Evolutionary conservation across 2,329 filamentous ascomycete genomes (phyloP).

Genomic region (Fusarium illudens): DNA sequence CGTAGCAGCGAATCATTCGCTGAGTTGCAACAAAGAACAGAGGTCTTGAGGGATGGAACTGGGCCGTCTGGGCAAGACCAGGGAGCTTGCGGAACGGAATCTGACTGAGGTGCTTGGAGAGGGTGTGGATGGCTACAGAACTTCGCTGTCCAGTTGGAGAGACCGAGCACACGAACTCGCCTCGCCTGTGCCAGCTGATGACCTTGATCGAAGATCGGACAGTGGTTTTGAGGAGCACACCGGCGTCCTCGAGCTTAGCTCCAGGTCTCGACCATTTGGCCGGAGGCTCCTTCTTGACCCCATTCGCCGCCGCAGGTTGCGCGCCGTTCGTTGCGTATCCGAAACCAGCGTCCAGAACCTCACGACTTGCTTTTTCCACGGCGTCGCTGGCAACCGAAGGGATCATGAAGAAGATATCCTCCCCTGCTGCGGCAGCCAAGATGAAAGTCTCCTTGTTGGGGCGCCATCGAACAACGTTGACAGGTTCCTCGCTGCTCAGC

Average conservation of each 20-base stretch:
- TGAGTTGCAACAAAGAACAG: constrained; percentile 97
- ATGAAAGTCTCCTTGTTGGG: constrained; percentile 83
- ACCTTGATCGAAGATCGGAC: constrained; percentile 85
- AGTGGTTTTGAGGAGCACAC: constrained; percentile 82
- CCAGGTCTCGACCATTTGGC: constrained; percentile 87
- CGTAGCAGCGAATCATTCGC: constrained; percentile 91
- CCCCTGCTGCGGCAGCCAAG: constrained; percentile 83
- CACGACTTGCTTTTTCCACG: constrained; percentile 76
- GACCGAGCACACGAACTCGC: constrained; percentile 93
- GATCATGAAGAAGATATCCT: constrained; percentile 85
- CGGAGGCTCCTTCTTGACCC: constrained; percentile 75
- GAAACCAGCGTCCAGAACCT: constrained; percentile 87
- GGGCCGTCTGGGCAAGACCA: constrained; percentile 83
- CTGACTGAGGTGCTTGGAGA: constrained; percentile 94
- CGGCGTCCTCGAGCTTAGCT: constrained; percentile 74
- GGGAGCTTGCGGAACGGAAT: constrained; percentile 85
- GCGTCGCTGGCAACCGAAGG: constrained; percentile 78
- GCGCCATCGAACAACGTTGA: constrained; percentile 90
- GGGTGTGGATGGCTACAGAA: constrained; percentile 91
- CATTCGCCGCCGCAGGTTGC: constrained; percentile 61
- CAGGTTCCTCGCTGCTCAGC: constrained; percentile 78
- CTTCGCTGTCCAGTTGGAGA: constrained; percentile 80
- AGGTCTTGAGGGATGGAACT: constrained; percentile 93
- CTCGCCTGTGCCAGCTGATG: constrained; percentile 91
- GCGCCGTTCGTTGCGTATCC: constrained; percentile 81